Base-by-base conservation (phyloP, 2,329 filamentous ascomycete species). In the Colletotrichum sansevieriae region DNA sequence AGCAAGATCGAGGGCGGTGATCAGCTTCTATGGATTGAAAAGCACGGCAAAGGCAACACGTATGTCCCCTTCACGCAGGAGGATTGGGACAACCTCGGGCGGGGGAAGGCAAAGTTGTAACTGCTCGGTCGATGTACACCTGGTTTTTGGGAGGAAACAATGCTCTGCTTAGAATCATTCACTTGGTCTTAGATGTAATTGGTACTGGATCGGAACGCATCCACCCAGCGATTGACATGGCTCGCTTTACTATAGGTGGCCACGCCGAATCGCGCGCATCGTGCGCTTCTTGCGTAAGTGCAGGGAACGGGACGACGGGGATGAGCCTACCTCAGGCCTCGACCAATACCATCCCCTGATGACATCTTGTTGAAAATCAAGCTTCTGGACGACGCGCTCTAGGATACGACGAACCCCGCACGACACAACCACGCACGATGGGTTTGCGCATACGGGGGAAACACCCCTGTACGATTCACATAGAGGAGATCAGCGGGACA, bases 61-160 rank as follows among this genome's bases (percentile, higher is more conserved):
- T 92, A 92, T 77, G 81, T 87, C 7, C 82, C 86, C 0, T 92
- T 91, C 73, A 84, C 81, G 1, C 78, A 82, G 71, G 77, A 79
- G 29, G 88, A 92, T 72, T 92, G 89, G 88, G 83, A 61, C 33
- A 69, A 44, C 25, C 66, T 69, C 2, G 55, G 35, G n/a, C 33
- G 20, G 22, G 66, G 66, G 1, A 41, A 56, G 13, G 62, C 66
- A 15, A 69, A 61, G 49, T 13, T 69, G 37, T 69, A 66, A n/a
- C 22, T 11, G 12, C 1, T 39, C 12, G 13, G 37, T 13, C 37
- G 11, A 15, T 15, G 11, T 39, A 8, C 3, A 39, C 37, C 37
- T 10, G 13, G 8, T 39, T 39, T 39, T 7, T 29, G 29, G 37
- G 37, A 13, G 37, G 6, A 39, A 39, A 39, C 0, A 3, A 18